Evolutionary conservation across 768 basidiomycete species (phyloP).

Genomic region (Tylopilus sp.): DNA sequence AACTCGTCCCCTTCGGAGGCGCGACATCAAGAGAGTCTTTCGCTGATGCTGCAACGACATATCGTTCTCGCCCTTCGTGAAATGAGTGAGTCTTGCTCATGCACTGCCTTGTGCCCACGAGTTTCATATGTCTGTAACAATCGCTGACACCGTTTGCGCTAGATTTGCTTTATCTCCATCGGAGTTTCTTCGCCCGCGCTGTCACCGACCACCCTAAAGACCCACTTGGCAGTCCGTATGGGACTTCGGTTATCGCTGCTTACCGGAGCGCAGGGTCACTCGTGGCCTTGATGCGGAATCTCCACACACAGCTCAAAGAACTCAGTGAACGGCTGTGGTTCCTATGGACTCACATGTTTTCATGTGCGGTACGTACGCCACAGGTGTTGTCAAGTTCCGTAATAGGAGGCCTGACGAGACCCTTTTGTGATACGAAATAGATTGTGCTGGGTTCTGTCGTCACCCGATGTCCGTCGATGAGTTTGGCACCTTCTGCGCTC

Average conservation of each 20-base stretch:
- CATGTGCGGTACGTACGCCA: constrained; percentile 52
- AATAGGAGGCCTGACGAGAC: constrained; percentile 15
- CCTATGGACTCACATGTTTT: constrained; percentile 47
- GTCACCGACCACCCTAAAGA: constrained; percentile 73
- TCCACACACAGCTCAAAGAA: constrained; percentile 61
- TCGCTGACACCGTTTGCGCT: constrained; percentile 15
- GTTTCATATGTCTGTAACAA: constrained; percentile 2
- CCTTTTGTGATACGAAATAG: constrained; percentile 21
- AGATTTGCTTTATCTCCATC: constrained; percentile 70
- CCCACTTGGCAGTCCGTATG: constrained; percentile 68
- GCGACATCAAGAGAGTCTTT: constrained; percentile 34
- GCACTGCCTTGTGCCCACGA: neutral
- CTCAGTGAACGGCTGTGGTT: constrained; percentile 64
- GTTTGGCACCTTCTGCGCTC: constrained; percentile 69
- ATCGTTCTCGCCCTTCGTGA: constrained; percentile 67
- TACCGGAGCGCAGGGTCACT: constrained; percentile 71
- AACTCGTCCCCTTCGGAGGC: constrained; percentile 43
- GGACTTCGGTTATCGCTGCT: constrained; percentile 69
- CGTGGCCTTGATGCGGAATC: constrained; percentile 65
- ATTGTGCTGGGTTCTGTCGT: constrained; percentile 75
- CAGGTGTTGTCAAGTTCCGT: constrained; percentile 5
- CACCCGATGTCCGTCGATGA: constrained; percentile 76
- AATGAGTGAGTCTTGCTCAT: constrained; percentile 48
- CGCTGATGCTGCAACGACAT: constrained; percentile 58
- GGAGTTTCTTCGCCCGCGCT: constrained; percentile 71